These are phyloP conservation scores for Rauvolfia tetraphylla DNA, from an alignment of 257 asterid genomes.

Conservation along the genomic window DNA sequence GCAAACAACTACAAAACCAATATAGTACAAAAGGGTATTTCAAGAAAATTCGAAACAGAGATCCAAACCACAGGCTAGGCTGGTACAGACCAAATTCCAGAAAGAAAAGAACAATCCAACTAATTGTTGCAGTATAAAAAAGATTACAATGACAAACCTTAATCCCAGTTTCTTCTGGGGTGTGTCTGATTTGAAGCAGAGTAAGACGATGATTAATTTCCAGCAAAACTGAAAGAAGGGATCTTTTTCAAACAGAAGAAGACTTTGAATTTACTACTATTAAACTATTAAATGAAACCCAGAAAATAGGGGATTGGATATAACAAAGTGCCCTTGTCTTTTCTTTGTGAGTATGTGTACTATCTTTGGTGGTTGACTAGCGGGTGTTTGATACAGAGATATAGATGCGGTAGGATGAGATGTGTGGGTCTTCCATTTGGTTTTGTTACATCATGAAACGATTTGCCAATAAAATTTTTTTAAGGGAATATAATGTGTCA, in stretches of 20 bases:
- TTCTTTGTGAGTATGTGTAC: neutral
- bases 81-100: neutral
- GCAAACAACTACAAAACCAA: neutral
- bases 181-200: neutral
- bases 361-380: neutral
- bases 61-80: neutral
- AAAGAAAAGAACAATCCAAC: neutral
- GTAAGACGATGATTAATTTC: neutral
- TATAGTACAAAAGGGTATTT: neutral
- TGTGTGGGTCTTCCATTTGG: neutral
- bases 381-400: too few species aligned
- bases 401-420: neutral
- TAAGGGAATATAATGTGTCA: too few species aligned
- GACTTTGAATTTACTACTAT: neutral
- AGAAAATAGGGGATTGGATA: slow-evolving; percentile 1
- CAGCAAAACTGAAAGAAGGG: neutral
- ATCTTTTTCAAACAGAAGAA: slow-evolving; percentile 3
- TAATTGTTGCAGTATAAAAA: neutral
- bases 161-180: slow-evolving; percentile 1
- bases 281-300: slow-evolving; percentile 4
- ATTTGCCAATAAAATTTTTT: too few species aligned
- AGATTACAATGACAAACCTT: neutral
- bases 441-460: neutral
- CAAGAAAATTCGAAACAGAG: neutral
- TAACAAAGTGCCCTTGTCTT: slow-evolving; percentile 6